phyloP scores from a whole-genome alignment of 139 green algal genomes.

The Chlorella sp. region DNA sequence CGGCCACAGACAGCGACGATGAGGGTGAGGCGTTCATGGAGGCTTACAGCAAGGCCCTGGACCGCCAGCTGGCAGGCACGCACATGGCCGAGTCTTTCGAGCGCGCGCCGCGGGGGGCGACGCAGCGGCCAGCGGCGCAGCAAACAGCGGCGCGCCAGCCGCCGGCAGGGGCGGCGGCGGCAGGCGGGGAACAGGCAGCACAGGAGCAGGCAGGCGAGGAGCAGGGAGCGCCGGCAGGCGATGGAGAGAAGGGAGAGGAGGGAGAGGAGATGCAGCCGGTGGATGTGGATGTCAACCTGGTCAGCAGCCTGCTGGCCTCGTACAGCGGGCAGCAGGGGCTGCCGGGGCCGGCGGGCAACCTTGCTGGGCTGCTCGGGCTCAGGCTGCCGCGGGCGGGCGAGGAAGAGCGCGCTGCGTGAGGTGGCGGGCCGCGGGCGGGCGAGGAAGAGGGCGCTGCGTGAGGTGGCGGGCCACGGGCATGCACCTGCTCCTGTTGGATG shows the following conservation, averaged over 20 bases:
- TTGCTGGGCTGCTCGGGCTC: slow-evolving; percentile 73
- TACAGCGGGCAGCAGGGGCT: slow-evolving; percentile 73
- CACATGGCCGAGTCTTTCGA: slow-evolving; percentile 52
- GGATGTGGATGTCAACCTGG: slow-evolving; percentile 78
- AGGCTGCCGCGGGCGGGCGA: slow-evolving; percentile 49
- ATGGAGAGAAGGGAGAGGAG: neutral
- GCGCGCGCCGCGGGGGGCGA: neutral
- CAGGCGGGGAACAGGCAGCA: neutral
- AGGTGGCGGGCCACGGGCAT: too few relatives aligned
- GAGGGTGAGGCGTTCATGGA: slow-evolving; percentile 52
- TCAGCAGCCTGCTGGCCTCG: slow-evolving; percentile 72
- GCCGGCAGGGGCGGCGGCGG: neutral
- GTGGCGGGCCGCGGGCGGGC: too few relatives aligned
- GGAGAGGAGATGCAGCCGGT: slow-evolving; percentile 42
- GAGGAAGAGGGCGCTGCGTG: too few relatives aligned
- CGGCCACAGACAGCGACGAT: slow-evolving; percentile 58
- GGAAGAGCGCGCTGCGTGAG: too few relatives aligned
- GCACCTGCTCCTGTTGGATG: too few relatives aligned
- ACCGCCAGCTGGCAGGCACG: slow-evolving; percentile 51
- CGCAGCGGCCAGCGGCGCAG: neutral
- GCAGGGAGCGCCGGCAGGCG: neutral
- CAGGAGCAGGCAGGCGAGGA: neutral
- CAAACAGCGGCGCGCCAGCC: neutral
- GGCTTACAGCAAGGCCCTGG: slow-evolving; percentile 51
- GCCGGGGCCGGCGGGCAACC: slow-evolving; percentile 73